Percentiles rank a stretch among this genome's conserved stretches.
phyloP scores from a whole-genome alignment of 2,329 filamentous ascomycete genomes.

The Lasiodiplodia gonubiensis region DNA sequence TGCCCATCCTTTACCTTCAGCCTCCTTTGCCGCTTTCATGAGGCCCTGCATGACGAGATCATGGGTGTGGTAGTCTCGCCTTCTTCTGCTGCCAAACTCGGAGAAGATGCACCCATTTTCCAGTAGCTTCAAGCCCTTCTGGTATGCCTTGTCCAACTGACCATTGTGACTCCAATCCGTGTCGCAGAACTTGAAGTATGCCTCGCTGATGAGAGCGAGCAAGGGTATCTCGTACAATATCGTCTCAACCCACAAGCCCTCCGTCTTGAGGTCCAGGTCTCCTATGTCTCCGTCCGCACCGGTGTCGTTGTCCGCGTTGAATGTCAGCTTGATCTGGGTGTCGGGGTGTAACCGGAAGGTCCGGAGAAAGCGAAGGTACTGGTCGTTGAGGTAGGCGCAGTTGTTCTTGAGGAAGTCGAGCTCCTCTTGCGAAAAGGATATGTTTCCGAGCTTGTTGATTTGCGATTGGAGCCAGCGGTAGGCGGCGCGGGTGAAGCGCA shows the following conservation, averaged over 20 bases:
- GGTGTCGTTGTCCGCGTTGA: conserved; percentile 60
- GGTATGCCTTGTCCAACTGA: conserved; percentile 82
- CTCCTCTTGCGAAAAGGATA: conserved; percentile 80
- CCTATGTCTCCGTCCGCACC: conserved; percentile 68
- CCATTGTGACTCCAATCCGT: conserved; percentile 87
- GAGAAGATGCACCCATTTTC: conserved; percentile 87
- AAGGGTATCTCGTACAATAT: conserved; percentile 98
- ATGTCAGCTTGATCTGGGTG: conserved; percentile 77
- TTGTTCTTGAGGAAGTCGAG: conserved; percentile 75
- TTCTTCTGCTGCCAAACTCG: conserved; percentile 88
- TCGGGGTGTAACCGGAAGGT: conserved; percentile 81
- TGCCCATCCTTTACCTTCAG: conserved; percentile 64
- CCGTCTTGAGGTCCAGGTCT: conserved; percentile 76
- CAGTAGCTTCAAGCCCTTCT: conserved; percentile 79
- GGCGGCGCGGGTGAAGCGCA: conserved; percentile 83
- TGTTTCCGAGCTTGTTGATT: conserved; percentile 80
- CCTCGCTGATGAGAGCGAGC: conserved; percentile 88
- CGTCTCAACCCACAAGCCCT: conserved; percentile 88
- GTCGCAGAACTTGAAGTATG: conserved; percentile 97
- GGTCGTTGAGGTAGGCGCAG: conserved; percentile 78
- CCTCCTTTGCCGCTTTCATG: conserved; percentile 76
- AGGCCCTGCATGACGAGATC: conserved; percentile 88
- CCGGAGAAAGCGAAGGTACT: conserved; percentile 81
- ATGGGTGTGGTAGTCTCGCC: conserved; percentile 93
- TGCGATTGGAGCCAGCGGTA: conserved; percentile 86